Evolutionary conservation across 768 basidiomycete species (phyloP), one percentile per base, ranked within the genome.

Genomic region (Leccinum imitatum): DNA sequence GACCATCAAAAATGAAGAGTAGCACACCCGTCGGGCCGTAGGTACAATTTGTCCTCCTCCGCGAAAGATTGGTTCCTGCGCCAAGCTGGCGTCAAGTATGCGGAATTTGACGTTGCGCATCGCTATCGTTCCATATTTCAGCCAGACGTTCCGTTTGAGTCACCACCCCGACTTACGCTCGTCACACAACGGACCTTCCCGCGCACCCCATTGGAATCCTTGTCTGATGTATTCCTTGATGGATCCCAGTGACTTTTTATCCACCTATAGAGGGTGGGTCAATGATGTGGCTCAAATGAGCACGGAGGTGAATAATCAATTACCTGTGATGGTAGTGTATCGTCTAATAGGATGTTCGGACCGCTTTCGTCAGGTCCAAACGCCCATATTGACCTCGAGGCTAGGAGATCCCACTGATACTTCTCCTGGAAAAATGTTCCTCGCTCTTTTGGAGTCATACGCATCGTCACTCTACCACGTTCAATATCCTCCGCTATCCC

Each of bases 51-150:
- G 97, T 59, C 97, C 96, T 60, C 95, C 94, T 35, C 97, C 97
- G 39, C 97, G 90, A 81, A 91, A 98, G 73, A 99, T 99, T 68
- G 95, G 93, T 72, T 98, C 97, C 69, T 87, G 89, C 6, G 97
- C 95, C 27, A 99, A 79, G 65, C 84, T 89, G 8, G 96, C 93
- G 69, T 98, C 96, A 59, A 98, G 78, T 58, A 99, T 81, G 21
- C 97, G 86, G 85, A 98, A 99, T 74, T 98, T 99, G 64, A 98
- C 96, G 67, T 97, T 96, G 61, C 97, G 88, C 85, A 99, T 97
- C 6, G 97, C 96, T 99, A 64, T 55, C 54, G 35, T 21, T 10
- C 13, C 46, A 59, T 44, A 19, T 33, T 17, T 60, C 31, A 61
- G 13, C 50, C 17, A 50, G 8, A n/a, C 14, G 47, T 52, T 54